Evolutionary conservation across 164 flowering plant genomes (phyloP), one percentile per base, ranked within the genome.

Genomic region (Santalum album): DNA sequence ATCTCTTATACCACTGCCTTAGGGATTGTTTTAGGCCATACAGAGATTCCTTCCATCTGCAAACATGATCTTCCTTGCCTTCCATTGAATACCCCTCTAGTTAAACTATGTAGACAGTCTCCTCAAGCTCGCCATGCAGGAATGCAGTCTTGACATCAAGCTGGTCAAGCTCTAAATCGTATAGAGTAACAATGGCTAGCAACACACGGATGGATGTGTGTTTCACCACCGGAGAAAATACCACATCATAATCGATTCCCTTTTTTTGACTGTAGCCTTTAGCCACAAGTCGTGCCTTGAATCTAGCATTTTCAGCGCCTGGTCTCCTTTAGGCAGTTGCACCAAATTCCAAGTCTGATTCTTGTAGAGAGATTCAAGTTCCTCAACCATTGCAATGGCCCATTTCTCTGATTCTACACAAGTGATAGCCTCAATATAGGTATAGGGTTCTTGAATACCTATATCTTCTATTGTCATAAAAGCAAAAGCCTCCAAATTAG

Each of bases 281-380:
- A 3, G 50, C 23, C 15, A 47, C 50, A 6, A 47, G 19, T 2
- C 24, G 50, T 21, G 24, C 50, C 23, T 47, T 47, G 15, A 47
- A 47, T 15, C 23, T 47, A 3, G 21, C 50, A 14, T 47, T 16
- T 47, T 47, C 50, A 47, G 19, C 50, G 3, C 50, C 24, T 47
- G 15, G 23, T 14, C 4, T 2, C 15, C 23, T 24, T 15, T 47
- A 19, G 24, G 24, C 4, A 47, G 16, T 47, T 47, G 10, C 23
- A 47, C 50, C 50, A 47, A 20, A 2, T 47, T 16, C 23, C 50
- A 47, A 47, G 50, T 47, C 3, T 47, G 24, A 15, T 47, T 47
- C 26, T 47, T 47, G 15, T 47, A 22, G 19, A 47, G 50, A 47
- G 23, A 47, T 15, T 47, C 24, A 24, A 47, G 4, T 47, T 47